Conservation (phyloP, 306 rosid genomes). For the Lagenaria siceraria region DNA sequence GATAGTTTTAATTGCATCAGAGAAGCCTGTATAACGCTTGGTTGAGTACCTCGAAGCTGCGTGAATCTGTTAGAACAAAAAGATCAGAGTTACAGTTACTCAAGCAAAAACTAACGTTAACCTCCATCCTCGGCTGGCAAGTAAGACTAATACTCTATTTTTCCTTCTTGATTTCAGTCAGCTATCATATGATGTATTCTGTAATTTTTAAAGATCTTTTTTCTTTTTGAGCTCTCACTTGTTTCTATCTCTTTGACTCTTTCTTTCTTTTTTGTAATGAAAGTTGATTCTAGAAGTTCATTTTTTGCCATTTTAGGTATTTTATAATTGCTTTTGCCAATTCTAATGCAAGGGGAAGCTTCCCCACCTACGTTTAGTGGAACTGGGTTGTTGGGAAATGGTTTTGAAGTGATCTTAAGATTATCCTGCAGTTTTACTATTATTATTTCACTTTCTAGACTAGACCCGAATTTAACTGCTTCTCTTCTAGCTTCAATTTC, state of each 20-base stretch:
- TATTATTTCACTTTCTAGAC: not conserved
- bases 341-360: not conserved
- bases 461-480: not conserved
- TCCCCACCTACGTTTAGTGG: not conserved
- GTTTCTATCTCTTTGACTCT: not conserved
- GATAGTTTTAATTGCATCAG: slow-evolving; percentile 32
- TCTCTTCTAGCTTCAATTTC: not conserved
- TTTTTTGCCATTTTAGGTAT: not conserved
- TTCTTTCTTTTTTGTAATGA: not conserved
- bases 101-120: slow-evolving; percentile 52
- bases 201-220: not conserved
- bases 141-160: slow-evolving; percentile 36
- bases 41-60: slow-evolving; percentile 47
- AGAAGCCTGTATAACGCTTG: slow-evolving; percentile 65
- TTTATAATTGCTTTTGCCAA: not conserved
- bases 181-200: not conserved
- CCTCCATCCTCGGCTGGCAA: slow-evolving; percentile 64
- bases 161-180: slow-evolving; percentile 1
- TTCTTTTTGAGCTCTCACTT: not conserved
- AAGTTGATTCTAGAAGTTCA: not conserved
- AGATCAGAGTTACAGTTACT: slow-evolving; percentile 45
- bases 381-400: not conserved
- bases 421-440: not conserved
- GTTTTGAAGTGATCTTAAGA: not conserved
- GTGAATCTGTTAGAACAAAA: slow-evolving; percentile 80